Evolutionary conservation across 2,329 filamentous ascomycete genomes (phyloP).

Genomic region (Dichotomopilus funicola): DNA sequence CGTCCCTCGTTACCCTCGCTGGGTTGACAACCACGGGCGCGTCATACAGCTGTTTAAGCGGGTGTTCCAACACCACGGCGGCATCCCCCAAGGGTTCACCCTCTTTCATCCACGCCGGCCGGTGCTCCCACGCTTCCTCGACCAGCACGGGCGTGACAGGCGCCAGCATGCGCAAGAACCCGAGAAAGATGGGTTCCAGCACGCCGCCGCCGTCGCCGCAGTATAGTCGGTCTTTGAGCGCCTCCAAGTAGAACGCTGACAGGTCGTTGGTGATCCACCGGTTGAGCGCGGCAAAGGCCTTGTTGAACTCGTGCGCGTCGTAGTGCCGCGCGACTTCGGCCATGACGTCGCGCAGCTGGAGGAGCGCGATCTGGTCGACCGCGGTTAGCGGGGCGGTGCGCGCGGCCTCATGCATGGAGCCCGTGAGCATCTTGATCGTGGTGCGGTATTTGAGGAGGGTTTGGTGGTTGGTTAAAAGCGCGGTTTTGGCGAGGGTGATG

Average conservation of each 20-base stretch:
- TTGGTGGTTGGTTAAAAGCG: slow-evolving; percentile 70
- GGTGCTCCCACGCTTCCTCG: slow-evolving; percentile 80
- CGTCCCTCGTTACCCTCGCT: slow-evolving; percentile 33
- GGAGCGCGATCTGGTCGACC: slow-evolving; percentile 67
- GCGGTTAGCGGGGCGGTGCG: slow-evolving; percentile 47
- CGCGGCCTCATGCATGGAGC: slow-evolving; percentile 56
- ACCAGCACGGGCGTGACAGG: slow-evolving; percentile 79
- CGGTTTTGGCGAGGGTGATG: slow-evolving; percentile 70
- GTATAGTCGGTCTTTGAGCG: slow-evolving; percentile 86
- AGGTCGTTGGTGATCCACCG: slow-evolving; percentile 76
- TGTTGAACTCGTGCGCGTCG: slow-evolving; percentile 73
- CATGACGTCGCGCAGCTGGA: slow-evolving; percentile 64
- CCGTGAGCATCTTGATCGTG: slow-evolving; percentile 85
- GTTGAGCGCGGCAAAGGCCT: slow-evolving; percentile 65
- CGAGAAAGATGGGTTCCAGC: slow-evolving; percentile 60
- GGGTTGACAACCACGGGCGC: slow-evolving; percentile 36
- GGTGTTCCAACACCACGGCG: slow-evolving; percentile 33
- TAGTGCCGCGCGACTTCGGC: slow-evolving; percentile 59
- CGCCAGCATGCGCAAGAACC: slow-evolving; percentile 70
- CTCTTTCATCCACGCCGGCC: slow-evolving; percentile 56
- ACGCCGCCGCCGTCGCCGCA: slow-evolving; percentile 65
- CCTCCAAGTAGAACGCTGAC: slow-evolving; percentile 90
- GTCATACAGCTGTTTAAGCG: slow-evolving; percentile 43
- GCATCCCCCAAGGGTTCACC: slow-evolving; percentile 10
- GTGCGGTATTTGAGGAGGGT: slow-evolving; percentile 80